These are phyloP conservation scores for Daldinia bambusicola DNA, from an alignment of 495 filamentous ascomycete genomes.

Conservation along the genomic window DNA sequence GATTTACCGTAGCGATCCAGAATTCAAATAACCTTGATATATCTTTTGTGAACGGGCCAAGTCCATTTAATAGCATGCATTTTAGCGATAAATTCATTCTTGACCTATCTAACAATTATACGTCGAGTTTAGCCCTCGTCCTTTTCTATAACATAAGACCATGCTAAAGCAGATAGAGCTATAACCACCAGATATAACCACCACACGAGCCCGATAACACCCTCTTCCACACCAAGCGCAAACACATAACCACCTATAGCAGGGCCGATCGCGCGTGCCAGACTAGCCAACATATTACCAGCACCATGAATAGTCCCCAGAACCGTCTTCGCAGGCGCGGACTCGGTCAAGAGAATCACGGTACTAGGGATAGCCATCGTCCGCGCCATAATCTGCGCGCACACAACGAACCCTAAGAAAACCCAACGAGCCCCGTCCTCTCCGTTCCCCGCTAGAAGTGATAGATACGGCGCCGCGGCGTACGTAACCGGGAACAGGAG, in stretches of 20 bases:
- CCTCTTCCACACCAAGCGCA: conserved; percentile 70
- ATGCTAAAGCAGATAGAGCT: conserved; percentile 43
- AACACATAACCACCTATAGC: conserved; percentile 71
- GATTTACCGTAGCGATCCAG: neutral
- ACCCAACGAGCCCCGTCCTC: conserved; percentile 48
- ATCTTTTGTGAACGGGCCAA: neutral
- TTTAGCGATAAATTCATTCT: neutral
- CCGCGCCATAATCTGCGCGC: conserved; percentile 74
- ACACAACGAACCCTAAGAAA: conserved; percentile 71
- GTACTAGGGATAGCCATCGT: conserved; percentile 76
- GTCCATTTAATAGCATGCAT: neutral
- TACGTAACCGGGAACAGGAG: conserved; percentile 75
- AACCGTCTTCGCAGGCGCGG: conserved; percentile 67
- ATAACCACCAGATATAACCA: conserved; percentile 64
- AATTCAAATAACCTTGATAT: too few relatives aligned
- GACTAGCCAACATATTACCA: conserved; percentile 69
- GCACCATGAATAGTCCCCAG: conserved; percentile 77
- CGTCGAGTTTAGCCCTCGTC: conserved; percentile 10
- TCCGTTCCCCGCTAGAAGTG: conserved; percentile 60
- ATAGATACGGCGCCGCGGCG: conserved; percentile 71
- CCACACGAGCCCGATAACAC: conserved; percentile 75
- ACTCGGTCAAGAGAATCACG: conserved; percentile 76
- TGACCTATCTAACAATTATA: neutral
- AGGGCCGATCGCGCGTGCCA: conserved; percentile 72
- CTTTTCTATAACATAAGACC: conserved; percentile 43